phyloP scores from a whole-genome alignment of 352 stramenopile genomes.

The Pythium volutum region DNA sequence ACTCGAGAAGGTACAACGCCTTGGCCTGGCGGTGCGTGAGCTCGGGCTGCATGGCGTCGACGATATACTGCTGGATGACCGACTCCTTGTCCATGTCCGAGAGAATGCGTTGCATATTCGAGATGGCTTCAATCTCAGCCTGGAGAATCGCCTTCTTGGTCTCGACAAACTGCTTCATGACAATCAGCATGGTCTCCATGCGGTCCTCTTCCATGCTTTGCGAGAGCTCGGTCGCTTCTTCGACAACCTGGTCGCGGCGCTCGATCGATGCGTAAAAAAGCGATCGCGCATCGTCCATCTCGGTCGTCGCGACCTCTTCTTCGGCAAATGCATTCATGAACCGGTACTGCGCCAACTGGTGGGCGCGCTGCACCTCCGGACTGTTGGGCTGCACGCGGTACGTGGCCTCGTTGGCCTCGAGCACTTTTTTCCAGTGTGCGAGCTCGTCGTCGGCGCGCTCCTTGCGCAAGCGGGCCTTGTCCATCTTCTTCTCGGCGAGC shows the following conservation, averaged over 20 bases:
- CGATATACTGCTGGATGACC: slow-evolving; percentile 84
- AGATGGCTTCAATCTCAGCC: slow-evolving; percentile 77
- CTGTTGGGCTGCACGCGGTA: slow-evolving; percentile 80
- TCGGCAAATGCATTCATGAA: slow-evolving; percentile 67
- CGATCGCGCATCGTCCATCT: slow-evolving; percentile 59
- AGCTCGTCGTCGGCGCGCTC: slow-evolving; percentile 66
- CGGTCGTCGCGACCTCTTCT: slow-evolving; percentile 46
- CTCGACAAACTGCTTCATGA: slow-evolving; percentile 84
- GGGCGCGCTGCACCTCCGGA: slow-evolving; percentile 65
- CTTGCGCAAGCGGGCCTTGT: slow-evolving; percentile 60
- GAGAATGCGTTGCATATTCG: slow-evolving; percentile 58
- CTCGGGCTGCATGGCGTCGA: slow-evolving; percentile 77
- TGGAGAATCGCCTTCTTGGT: slow-evolving; percentile 80
- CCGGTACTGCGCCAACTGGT: slow-evolving; percentile 55
- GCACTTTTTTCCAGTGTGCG: slow-evolving; percentile 67
- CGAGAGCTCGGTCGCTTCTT: slow-evolving; percentile 71
- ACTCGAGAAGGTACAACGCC: slow-evolving; percentile 73
- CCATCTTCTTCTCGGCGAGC: slow-evolving; percentile 74
- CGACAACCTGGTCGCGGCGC: slow-evolving; percentile 74
- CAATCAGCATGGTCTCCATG: slow-evolving; percentile 79
- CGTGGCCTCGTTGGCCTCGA: slow-evolving; percentile 78
- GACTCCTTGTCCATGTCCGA: slow-evolving; percentile 79
- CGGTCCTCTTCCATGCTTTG: slow-evolving; percentile 84
- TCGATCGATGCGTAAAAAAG: slow-evolving; percentile 64
- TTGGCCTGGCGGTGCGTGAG: slow-evolving; percentile 79